Conservation (phyloP, 2,329 filamentous ascomycete genomes). For the Camillea tinctor region DNA sequence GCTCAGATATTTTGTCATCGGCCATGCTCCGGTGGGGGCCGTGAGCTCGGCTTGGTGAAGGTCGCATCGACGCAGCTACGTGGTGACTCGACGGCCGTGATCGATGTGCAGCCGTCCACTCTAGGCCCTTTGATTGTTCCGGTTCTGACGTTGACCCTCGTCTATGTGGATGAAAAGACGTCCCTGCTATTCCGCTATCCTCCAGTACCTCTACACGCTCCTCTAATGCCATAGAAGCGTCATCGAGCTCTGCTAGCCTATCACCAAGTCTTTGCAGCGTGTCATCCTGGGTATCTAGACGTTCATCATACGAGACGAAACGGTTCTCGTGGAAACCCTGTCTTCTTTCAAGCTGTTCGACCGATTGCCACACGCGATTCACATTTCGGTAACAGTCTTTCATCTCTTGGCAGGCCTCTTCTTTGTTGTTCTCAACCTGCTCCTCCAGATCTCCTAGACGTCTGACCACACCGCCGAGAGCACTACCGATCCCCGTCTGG, state of each 20-base stretch:
- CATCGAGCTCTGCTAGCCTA: slow-evolving; percentile 49
- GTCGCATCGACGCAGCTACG: neutral
- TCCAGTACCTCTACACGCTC: slow-evolving; percentile 53
- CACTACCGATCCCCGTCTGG: slow-evolving; percentile 37
- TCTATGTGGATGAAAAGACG: slow-evolving; percentile 27
- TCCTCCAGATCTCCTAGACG: slow-evolving; percentile 55
- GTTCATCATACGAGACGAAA: slow-evolving; percentile 40
- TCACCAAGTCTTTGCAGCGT: slow-evolving; percentile 46
- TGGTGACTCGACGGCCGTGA: neutral
- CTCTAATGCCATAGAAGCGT: slow-evolving; percentile 51
- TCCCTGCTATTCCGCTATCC: slow-evolving; percentile 33
- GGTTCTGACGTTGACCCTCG: slow-evolving; percentile 29
- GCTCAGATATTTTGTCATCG: slow-evolving; percentile 31
- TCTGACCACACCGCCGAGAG: slow-evolving; percentile 34
- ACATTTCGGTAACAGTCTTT: slow-evolving; percentile 56
- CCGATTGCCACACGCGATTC: slow-evolving; percentile 52
- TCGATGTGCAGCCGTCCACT: slow-evolving; percentile 11
- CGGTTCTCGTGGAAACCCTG: slow-evolving; percentile 38
- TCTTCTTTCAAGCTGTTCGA: slow-evolving; percentile 44
- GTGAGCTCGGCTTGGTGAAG: neutral
- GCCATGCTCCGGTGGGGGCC: slow-evolving; percentile 5
- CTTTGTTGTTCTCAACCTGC: slow-evolving; percentile 49
- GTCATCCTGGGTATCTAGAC: slow-evolving; percentile 39
- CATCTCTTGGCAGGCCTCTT: slow-evolving; percentile 51
- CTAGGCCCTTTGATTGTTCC: slow-evolving; percentile 22